These are phyloP conservation scores for Phyllosticta capitalensis DNA, from an alignment of 2,329 filamentous ascomycete genomes.

Conservation along the genomic window DNA sequence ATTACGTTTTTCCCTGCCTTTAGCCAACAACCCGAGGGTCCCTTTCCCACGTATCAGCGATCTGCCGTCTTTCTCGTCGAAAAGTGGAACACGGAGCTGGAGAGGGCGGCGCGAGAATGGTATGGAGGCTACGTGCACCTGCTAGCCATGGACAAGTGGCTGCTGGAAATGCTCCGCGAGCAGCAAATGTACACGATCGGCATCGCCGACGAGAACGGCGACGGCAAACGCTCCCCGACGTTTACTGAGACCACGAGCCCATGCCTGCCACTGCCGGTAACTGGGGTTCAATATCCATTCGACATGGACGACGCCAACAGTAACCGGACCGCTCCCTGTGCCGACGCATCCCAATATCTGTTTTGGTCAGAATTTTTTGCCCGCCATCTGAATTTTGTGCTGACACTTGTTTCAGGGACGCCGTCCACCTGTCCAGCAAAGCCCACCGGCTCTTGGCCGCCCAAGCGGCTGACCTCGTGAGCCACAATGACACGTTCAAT, in stretches of 20 bases:
- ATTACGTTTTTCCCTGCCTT: slow-evolving; percentile 28
- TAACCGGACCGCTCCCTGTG: slow-evolving; percentile 18
- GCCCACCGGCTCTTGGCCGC: slow-evolving; percentile 28
- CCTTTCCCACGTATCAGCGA: slow-evolving; percentile 26
- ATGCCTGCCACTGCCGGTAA: slow-evolving; percentile 19
- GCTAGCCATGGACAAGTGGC: slow-evolving; percentile 24
- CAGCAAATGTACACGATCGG: slow-evolving; percentile 24
- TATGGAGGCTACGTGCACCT: slow-evolving; percentile 23
- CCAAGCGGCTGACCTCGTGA: slow-evolving; percentile 25
- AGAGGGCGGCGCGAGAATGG: slow-evolving; percentile 22
- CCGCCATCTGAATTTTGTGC: slow-evolving; percentile 1
- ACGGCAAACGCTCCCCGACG: slow-evolving; percentile 22
- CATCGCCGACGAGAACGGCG: slow-evolving; percentile 24
- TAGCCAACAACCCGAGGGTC: slow-evolving; percentile 16
- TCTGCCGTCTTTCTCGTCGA: slow-evolving; percentile 23
- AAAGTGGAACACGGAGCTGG: slow-evolving; percentile 28
- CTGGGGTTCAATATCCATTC: slow-evolving; percentile 9
- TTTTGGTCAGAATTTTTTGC: slow-evolving; percentile 24
- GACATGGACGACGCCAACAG: slow-evolving; percentile 7
- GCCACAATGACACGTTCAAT: slow-evolving; percentile 24
- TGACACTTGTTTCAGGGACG: slow-evolving; percentile 21
- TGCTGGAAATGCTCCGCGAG: slow-evolving; percentile 25
- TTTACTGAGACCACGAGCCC: slow-evolving; percentile 26
- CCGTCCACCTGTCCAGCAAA: slow-evolving; percentile 24
- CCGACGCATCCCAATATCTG: slow-evolving; percentile 22